Conservation (phyloP, 2,329 filamentous ascomycete genomes). For the Verruconis gallopava region DNA sequence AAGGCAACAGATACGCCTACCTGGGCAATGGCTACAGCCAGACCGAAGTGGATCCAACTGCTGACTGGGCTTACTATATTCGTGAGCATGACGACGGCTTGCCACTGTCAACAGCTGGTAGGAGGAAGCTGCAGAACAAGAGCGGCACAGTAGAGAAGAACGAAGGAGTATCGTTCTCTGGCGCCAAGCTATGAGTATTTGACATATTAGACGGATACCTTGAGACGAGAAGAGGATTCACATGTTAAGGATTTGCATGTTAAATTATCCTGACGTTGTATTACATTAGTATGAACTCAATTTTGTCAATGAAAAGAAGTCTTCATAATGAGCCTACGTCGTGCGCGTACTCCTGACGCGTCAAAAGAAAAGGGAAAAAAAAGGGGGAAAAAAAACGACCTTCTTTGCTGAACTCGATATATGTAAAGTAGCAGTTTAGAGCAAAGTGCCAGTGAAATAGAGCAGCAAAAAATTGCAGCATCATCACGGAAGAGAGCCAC, state of each 20-base stretch:
- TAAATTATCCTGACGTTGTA: neutral
- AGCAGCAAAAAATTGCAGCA: too few relatives aligned
- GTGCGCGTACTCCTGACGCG: too few relatives aligned
- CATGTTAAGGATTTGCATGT: neutral
- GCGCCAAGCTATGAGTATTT: slow-evolving; percentile 7
- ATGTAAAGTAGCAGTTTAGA: too few relatives aligned
- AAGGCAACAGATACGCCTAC: slow-evolving; percentile 24
- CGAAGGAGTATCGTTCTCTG: slow-evolving; percentile 5
- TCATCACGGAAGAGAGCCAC: too few relatives aligned
- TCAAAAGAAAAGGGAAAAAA: too few relatives aligned
- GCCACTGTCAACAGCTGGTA: slow-evolving; percentile 17
- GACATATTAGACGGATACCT: too few relatives aligned
- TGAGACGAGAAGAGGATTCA: neutral
- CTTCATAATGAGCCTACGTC: too few relatives aligned
- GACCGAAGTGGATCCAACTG: slow-evolving; percentile 22
- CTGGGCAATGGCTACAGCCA: slow-evolving; percentile 26
- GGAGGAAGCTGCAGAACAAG: slow-evolving; percentile 20
- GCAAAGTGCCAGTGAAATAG: too few relatives aligned
- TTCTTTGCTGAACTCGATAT: too few relatives aligned
- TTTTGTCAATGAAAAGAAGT: too few relatives aligned
- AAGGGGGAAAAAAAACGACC: too few relatives aligned
- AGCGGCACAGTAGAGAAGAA: slow-evolving; percentile 17
- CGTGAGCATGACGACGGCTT: slow-evolving; percentile 22
- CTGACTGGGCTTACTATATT: slow-evolving; percentile 25
- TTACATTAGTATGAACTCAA: neutral